These are phyloP conservation scores for Paratinospora sagittata DNA, from an alignment of 164 flowering plant species.

Conservation along the genomic window DNA sequence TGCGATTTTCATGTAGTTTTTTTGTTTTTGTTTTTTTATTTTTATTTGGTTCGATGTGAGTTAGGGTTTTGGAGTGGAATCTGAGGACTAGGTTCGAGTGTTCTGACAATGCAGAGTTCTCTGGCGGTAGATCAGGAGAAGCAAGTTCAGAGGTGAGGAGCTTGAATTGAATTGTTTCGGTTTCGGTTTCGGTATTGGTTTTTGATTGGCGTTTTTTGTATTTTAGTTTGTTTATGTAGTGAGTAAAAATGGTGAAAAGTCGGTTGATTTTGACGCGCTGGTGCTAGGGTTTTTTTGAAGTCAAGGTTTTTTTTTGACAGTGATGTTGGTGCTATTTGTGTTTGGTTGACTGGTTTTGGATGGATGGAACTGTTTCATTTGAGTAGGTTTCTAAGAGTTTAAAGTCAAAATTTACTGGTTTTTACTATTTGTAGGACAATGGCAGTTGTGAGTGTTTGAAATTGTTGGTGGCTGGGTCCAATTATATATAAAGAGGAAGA, in stretches of 20 bases:
- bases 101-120: slow-evolving; percentile 10
- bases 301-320: no score
- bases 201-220: background rate
- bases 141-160: slow-evolving; percentile 14
- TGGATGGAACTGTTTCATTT: no score
- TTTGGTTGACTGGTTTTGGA: no score
- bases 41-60: background rate
- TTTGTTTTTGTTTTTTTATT: background rate
- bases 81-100: background rate
- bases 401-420: background rate
- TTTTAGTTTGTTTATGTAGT: background rate
- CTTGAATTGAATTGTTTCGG: background rate
- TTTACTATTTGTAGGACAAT: background rate
- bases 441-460: background rate
- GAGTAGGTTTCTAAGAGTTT: background rate
- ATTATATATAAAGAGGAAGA: background rate
- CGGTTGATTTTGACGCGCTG: no score
- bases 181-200: background rate
- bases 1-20: slow-evolving; percentile 1
- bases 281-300: no score
- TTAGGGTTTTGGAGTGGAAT: background rate
- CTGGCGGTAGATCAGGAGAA: slow-evolving; percentile 8
- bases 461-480: background rate
- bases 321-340: no score
- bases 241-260: background rate